A percentile compares a stretch with the other conserved stretches of the same genome.
Conservation (phyloP, 257 asterid species). For the Voacanga thouarsii region DNA sequence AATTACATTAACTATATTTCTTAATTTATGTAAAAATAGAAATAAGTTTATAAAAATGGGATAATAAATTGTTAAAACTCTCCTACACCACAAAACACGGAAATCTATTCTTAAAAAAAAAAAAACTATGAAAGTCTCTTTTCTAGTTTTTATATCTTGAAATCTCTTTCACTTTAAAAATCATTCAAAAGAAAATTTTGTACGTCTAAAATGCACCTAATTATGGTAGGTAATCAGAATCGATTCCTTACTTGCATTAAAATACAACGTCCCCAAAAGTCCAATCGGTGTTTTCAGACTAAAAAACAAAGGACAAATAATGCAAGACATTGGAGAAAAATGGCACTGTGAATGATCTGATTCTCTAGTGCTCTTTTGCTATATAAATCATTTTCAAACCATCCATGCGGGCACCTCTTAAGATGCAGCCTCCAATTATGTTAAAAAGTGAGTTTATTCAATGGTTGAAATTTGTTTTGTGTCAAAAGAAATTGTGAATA, state of each 20-base stretch:
- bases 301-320: not conserved
- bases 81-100: no score
- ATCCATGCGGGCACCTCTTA: no score
- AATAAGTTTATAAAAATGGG: no score
- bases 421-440: not conserved
- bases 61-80: no score
- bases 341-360: not conserved
- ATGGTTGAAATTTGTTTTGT: not conserved
- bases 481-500: not conserved
- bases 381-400: no score
- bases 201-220: not conserved
- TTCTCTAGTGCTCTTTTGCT: not conserved
- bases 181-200: no score
- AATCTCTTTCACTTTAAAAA: no score
- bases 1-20: no score
- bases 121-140: no score
- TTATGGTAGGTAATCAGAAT: not conserved
- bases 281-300: not conserved
- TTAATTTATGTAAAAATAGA: no score
- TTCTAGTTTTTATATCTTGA: no score
- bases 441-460: not conserved
- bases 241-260: not conserved
- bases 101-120: no score
- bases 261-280: not conserved
- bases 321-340: not conserved